Evolutionary conservation across 1,284 basidiomycete species (phyloP).

Genomic region (Phellinidium pouzarii): DNA sequence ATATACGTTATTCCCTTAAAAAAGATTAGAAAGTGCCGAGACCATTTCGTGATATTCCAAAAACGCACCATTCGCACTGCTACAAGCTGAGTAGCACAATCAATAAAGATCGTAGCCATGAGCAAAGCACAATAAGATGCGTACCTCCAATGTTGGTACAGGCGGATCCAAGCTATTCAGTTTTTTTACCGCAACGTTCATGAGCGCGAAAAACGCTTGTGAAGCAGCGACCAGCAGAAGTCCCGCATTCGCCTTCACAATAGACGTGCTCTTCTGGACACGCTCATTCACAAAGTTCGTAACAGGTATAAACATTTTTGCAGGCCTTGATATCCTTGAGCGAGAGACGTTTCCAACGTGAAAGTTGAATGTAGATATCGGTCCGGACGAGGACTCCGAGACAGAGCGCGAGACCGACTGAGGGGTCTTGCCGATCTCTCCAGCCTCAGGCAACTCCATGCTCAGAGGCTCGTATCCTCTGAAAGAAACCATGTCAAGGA

Average conservation of each 20-base stretch:
- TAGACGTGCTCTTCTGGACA: neutral
- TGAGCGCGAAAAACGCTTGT: conserved; percentile 56
- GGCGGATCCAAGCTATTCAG: conserved; percentile 53
- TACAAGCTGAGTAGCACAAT: conserved; percentile 31
- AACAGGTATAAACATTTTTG: neutral
- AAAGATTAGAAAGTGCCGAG: neutral
- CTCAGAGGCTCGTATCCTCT: neutral
- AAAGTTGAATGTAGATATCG: neutral
- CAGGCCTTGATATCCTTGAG: neutral
- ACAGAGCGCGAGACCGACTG: neutral
- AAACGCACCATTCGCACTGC: conserved; percentile 40
- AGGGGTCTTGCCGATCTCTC: neutral
- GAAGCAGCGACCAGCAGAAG: conserved; percentile 52
- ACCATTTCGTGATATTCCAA: neutral
- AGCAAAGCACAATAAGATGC: conserved; percentile 18
- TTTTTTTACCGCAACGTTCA: conserved; percentile 57
- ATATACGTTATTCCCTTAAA: conserved; percentile 33
- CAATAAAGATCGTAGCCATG: neutral
- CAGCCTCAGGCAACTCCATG: neutral
- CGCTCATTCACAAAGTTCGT: neutral
- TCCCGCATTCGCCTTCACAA: conserved; percentile 43
- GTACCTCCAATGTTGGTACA: conserved; percentile 50
- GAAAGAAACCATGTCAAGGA: neutral
- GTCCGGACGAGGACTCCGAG: neutral
- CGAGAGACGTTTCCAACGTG: neutral